A percentile compares a stretch with the other conserved stretches of the same genome.
These are phyloP conservation scores for Suillus plorans DNA, from an alignment of 768 basidiomycete genomes.

Conservation along the genomic window DNA sequence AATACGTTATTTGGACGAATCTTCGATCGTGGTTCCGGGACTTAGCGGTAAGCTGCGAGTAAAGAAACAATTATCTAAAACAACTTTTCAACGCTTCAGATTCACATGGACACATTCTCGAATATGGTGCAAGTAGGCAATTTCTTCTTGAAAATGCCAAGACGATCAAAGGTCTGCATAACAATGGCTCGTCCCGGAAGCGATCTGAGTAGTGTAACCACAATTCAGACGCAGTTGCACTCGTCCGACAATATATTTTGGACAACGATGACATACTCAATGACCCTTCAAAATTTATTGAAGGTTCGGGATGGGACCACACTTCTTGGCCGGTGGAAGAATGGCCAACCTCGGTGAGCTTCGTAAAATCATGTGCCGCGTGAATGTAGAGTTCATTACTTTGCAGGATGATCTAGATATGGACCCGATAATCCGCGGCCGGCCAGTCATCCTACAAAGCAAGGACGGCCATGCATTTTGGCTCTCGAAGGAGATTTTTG, in stretches of 20 bases:
- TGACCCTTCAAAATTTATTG: constrained; percentile 61
- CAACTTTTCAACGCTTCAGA: constrained; percentile 40
- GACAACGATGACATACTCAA: constrained; percentile 53
- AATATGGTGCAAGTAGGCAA: constrained; percentile 68
- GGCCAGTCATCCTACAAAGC: constrained; percentile 75
- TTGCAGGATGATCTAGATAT: constrained; percentile 67
- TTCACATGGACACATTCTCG: constrained; percentile 77
- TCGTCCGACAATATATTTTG: constrained; percentile 61
- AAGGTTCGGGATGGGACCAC: constrained; percentile 92
- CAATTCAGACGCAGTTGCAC: constrained; percentile 59
- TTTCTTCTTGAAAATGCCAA: constrained; percentile 64
- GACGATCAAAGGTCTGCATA: constrained; percentile 52
- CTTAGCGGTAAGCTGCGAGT: constrained; percentile 54
- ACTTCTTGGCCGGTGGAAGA: constrained; percentile 61
- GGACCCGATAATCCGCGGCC: constrained; percentile 64
- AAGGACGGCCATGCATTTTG: constrained; percentile 91
- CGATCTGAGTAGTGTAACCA: neutral
- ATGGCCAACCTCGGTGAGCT: constrained; percentile 66
- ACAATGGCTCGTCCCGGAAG: too few species aligned
- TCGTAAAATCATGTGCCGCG: constrained; percentile 20
- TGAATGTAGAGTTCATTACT: constrained; percentile 3
- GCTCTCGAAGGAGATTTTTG: constrained; percentile 68
- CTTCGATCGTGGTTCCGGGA: constrained; percentile 69
- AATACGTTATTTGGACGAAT: constrained; percentile 51
- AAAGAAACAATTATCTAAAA: neutral